Conservation (phyloP, 164 flowering plant species). For the Protea cynaroides region DNA sequence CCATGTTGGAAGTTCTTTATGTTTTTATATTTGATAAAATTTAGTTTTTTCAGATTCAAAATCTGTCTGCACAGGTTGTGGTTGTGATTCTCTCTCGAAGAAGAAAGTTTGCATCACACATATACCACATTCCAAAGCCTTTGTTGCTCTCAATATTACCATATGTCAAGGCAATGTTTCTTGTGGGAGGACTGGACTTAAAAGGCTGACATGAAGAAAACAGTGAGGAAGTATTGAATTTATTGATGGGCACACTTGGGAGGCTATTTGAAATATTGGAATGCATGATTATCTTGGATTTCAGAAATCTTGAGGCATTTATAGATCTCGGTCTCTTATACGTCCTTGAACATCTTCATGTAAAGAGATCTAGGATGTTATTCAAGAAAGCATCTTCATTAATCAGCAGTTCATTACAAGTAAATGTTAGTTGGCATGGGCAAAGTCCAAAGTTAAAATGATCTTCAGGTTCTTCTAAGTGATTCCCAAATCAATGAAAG, state of each 20-base stretch:
- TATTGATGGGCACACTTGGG: slow-evolving; percentile 93
- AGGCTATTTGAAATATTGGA: slow-evolving; percentile 89
- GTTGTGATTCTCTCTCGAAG: slow-evolving; percentile 90
- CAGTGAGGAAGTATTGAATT: slow-evolving; percentile 84
- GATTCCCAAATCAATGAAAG: neutral
- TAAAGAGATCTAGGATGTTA: neutral
- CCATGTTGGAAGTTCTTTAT: no score
- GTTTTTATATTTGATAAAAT: no score
- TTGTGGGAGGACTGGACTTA: slow-evolving; percentile 87
- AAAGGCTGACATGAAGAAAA: slow-evolving; percentile 62
- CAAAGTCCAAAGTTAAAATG: neutral
- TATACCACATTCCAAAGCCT: slow-evolving; percentile 75
- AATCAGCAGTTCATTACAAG: neutral
- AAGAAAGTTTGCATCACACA: slow-evolving; percentile 90
- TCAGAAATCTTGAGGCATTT: slow-evolving; percentile 67
- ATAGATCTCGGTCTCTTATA: neutral
- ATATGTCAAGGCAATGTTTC: slow-evolving; percentile 59
- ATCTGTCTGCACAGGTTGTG: no score
- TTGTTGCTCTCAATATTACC: slow-evolving; percentile 63
- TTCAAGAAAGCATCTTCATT: neutral
- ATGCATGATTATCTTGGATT: slow-evolving; percentile 66
- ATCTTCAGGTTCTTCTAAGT: neutral
- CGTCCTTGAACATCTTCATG: neutral
- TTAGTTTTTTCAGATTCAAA: no score
- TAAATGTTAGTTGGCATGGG: neutral